Percentiles rank a stretch among this genome's conserved stretches.
These are phyloP conservation scores for Puccinia coronata DNA, from an alignment of 1,284 basidiomycete genomes.

Conservation along the genomic window DNA sequence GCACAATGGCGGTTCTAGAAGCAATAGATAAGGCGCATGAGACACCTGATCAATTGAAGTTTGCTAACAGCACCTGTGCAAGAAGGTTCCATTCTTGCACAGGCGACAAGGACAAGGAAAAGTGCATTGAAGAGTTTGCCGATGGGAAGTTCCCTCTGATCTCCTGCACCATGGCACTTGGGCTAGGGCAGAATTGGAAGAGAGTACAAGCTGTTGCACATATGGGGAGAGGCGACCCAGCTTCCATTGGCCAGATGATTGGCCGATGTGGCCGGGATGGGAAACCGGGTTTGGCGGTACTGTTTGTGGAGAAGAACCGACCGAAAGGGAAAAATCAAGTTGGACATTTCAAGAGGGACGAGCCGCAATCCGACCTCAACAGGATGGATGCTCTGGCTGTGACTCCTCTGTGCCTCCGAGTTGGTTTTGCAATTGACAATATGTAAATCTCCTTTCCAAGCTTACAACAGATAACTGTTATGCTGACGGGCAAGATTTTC, in stretches of 20 bases:
- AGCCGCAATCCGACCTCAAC: not conserved
- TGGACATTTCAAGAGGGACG: not conserved
- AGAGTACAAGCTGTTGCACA: not conserved
- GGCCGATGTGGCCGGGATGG: slow-evolving; percentile 10
- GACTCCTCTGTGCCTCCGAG: not conserved
- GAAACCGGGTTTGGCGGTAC: not conserved
- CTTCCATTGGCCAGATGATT: slow-evolving; percentile 9
- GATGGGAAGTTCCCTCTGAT: not conserved
- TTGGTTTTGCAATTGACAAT: not conserved
- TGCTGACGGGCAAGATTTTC: too few species aligned
- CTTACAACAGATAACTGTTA: not conserved
- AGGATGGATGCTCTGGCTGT: slow-evolving; percentile 9
- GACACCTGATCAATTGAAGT: not conserved
- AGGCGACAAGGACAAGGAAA: not conserved
- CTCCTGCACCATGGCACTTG: slow-evolving; percentile 20
- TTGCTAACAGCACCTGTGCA: not conserved
- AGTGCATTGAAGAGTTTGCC: not conserved
- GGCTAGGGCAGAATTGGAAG: slow-evolving; percentile 12
- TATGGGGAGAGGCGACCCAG: slow-evolving; percentile 3
- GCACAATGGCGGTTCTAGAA: slow-evolving; percentile 17
- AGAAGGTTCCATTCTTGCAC: slow-evolving; percentile 9
- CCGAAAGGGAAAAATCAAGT: not conserved
- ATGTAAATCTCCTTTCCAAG: not conserved
- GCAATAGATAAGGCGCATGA: not conserved
- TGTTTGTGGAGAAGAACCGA: slow-evolving; percentile 15